Percentiles rank a stretch among this genome's conserved stretches.
phyloP scores from a whole-genome alignment of 1,284 basidiomycete species.

The Pseudozyma thailandica region DNA sequence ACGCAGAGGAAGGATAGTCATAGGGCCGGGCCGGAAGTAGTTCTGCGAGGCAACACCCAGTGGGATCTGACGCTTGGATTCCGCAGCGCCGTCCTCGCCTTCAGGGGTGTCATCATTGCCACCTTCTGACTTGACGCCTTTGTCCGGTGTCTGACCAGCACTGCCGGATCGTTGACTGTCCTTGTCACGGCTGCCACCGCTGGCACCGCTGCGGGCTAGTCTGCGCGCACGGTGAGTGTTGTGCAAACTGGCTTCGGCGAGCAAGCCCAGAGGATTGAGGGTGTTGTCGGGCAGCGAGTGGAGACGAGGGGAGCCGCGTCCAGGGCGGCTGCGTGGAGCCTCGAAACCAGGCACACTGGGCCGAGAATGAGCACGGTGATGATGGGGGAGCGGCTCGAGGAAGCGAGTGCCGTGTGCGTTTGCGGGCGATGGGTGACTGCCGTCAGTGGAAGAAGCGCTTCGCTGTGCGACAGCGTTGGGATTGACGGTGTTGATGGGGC shows the following conservation, averaged over 20 bases:
- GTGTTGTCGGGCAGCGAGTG: slow-evolving; percentile 70
- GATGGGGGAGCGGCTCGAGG: slow-evolving; percentile 50
- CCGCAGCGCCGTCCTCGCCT: slow-evolving; percentile 4
- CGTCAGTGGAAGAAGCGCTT: slow-evolving; percentile 42
- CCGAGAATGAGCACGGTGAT: slow-evolving; percentile 32
- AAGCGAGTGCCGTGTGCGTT: slow-evolving; percentile 37
- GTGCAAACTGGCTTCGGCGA: slow-evolving; percentile 66
- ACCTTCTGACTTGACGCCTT: slow-evolving; percentile 33
- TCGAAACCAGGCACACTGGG: slow-evolving; percentile 16
- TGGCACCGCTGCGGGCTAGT: slow-evolving; percentile 24
- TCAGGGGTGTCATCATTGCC: slow-evolving; percentile 26
- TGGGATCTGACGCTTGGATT: slow-evolving; percentile 17
- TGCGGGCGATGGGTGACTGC: slow-evolving; percentile 32
- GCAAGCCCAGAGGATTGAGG: slow-evolving; percentile 67
- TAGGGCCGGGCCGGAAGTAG: slow-evolving; percentile 89
- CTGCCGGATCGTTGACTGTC: slow-evolving; percentile 40
- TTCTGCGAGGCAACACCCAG: slow-evolving; percentile 87
- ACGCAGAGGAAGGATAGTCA: slow-evolving; percentile 72
- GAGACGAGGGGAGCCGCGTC: slow-evolving; percentile 46
- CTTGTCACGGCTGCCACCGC: slow-evolving; percentile 37
- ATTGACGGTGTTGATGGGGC: slow-evolving; percentile 47
- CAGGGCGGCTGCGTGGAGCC: slow-evolving; percentile 23
- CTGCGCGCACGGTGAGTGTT: slow-evolving; percentile 54
- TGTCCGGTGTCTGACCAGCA: slow-evolving; percentile 36
- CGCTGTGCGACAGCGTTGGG: slow-evolving; percentile 42